Conservation (phyloP, 306 rosid genomes). For the Senna siamea region DNA sequence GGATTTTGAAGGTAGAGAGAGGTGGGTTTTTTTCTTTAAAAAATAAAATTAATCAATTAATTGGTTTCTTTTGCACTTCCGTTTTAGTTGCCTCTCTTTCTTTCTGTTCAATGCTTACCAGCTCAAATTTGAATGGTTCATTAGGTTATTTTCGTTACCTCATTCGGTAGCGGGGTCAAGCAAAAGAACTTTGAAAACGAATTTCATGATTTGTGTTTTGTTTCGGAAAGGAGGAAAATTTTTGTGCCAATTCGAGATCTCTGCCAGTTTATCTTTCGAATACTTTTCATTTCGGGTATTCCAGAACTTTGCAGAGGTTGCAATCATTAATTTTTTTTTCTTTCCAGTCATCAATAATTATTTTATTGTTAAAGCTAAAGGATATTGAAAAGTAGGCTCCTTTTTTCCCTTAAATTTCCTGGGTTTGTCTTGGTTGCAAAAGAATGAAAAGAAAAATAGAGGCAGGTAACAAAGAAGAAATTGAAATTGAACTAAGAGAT, state of each 20-base stretch:
- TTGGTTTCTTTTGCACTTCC: background rate
- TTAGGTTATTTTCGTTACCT: slow-evolving; percentile 12
- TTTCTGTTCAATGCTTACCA: background rate
- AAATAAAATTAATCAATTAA: no score
- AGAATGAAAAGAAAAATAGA: background rate
- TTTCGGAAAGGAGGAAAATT: slow-evolving; percentile 7
- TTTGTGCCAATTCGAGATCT: slow-evolving; percentile 15
- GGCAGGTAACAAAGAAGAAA: background rate
- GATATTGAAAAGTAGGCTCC: slow-evolving; percentile 1
- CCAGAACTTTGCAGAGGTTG: slow-evolving; percentile 4
- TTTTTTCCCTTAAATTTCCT: background rate
- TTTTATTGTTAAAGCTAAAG: slow-evolving; percentile 4
- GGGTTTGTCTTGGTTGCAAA: slow-evolving; percentile 22
- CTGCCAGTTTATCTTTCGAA: background rate
- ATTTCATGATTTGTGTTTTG: slow-evolving; percentile 5
- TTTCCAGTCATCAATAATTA: background rate
- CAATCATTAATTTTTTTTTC: background rate
- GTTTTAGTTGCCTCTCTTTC: background rate
- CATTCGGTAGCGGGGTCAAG: background rate
- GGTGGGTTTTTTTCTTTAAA: slow-evolving; percentile 58
- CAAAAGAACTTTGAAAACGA: background rate
- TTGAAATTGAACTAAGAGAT: slow-evolving; percentile 4
- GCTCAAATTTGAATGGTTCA: background rate
- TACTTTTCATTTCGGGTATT: slow-evolving; percentile 13
- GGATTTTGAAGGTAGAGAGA: slow-evolving; percentile 88